Conservation (phyloP, 2,329 filamentous ascomycete genomes). For the Ceratocystis lukuohia region DNA sequence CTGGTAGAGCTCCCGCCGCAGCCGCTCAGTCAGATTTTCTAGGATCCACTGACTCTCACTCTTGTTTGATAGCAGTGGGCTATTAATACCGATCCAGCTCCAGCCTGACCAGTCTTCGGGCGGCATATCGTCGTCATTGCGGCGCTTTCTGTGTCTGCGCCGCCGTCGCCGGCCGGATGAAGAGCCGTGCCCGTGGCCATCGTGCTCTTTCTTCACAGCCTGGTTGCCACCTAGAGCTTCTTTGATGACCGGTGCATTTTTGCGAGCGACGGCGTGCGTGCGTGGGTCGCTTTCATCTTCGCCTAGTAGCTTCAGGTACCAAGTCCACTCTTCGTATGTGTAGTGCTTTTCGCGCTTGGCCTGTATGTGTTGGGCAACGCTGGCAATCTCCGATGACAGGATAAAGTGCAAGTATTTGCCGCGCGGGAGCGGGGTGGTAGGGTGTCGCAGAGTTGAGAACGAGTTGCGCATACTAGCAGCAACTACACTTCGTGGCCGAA, state of each 20-base stretch:
- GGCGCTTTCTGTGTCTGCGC: conserved; percentile 3
- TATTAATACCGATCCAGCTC: conserved; percentile 53
- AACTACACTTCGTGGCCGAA: conserved; percentile 10
- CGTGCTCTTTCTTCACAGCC: conserved; percentile 3
- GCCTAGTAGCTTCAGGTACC: conserved; percentile 66
- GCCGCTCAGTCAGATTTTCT: conserved; percentile 44
- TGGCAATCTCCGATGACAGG: conserved; percentile 58
- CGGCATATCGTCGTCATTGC: conserved; percentile 5
- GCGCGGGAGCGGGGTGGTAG: conserved; percentile 26
- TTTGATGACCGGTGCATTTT: not conserved
- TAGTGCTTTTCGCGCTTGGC: conserved; percentile 50
- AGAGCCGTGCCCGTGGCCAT: conserved; percentile 3
- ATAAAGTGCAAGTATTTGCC: conserved; percentile 45
- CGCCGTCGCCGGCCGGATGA: not conserved
- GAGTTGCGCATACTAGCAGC: not conserved
- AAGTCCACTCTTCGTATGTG: conserved; percentile 73
- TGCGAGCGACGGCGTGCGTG: conserved; percentile 34
- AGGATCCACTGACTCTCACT: conserved; percentile 63
- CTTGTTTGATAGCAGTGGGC: conserved; percentile 54
- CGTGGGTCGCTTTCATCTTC: conserved; percentile 43
- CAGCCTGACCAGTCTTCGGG: conserved; percentile 14
- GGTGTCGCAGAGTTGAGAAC: conserved; percentile 5
- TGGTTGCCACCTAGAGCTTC: not conserved
- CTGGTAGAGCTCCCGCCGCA: conserved; percentile 42
- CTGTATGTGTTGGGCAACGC: conserved; percentile 48